phyloP scores from a whole-genome alignment of 1,284 basidiomycete genomes.

The Coniferiporia weirii region DNA sequence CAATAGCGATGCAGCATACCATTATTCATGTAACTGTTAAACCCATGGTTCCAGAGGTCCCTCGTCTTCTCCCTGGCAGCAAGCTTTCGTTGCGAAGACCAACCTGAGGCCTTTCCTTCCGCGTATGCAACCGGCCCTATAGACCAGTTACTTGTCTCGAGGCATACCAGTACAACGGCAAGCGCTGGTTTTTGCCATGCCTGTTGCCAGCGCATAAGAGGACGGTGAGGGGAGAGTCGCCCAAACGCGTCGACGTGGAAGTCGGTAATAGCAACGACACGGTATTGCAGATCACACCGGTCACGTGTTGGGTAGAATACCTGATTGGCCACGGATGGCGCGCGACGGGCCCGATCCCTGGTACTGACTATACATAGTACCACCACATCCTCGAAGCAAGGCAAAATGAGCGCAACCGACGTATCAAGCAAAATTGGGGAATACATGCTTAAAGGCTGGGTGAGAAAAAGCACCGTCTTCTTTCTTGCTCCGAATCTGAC shows the following conservation, averaged over 20 bases:
- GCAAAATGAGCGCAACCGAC: conserved; percentile 43
- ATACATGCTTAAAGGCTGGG: conserved; percentile 77
- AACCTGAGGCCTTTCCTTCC: conserved; percentile 30
- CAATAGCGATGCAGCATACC: conserved; percentile 39
- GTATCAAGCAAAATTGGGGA: conserved; percentile 58
- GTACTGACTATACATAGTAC: too few species aligned
- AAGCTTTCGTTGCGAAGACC: conserved; percentile 57
- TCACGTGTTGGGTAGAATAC: neutral
- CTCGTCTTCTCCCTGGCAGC: conserved; percentile 66
- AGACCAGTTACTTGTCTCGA: conserved; percentile 39
- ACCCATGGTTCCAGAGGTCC: conserved; percentile 80
- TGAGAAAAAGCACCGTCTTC: conserved; percentile 27
- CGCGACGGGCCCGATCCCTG: too few species aligned
- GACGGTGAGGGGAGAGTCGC: neutral
- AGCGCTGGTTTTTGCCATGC: conserved; percentile 56
- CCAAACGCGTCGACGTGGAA: conserved; percentile 12
- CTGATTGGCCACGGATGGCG: too few species aligned
- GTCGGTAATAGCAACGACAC: neutral
- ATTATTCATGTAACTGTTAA: conserved; percentile 70
- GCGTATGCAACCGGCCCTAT: conserved; percentile 30
- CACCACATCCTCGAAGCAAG: neutral
- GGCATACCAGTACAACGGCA: conserved; percentile 38
- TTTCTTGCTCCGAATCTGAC: neutral
- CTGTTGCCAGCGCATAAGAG: conserved; percentile 57
- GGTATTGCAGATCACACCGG: neutral